Base-by-base conservation (phyloP, 1,139 yeast species). In the Suhomyces guaymorum region DNA sequence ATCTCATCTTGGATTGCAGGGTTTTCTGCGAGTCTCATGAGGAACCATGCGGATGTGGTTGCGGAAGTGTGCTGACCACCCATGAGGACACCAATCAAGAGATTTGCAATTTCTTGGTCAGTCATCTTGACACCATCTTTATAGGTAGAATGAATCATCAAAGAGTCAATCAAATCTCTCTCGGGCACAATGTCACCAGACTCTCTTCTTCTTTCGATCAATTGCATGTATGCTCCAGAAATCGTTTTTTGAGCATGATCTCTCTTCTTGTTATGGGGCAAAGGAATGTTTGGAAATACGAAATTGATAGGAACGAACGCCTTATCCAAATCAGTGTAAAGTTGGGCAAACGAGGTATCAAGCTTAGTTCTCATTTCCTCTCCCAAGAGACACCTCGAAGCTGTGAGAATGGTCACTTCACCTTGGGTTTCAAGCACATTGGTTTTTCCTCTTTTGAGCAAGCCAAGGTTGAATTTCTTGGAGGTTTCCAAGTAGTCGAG, bases 21-120 rank as follows among this genome's bases (percentile, higher is more conserved):
- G 47, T 78, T 71, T 54, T 83, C 92, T 45, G 89, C 97, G 44
- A 92, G 73, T 57, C 92, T 97, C 46, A 92, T 74, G 55, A 92
- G 68, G 52, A 81, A 80, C 98, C 98, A 92, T 14, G 97, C 83
- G 26, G 96, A 86, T 12, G 98, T 92, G 14, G 97, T 78, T 26
- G 97, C 94, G 47, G 96, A 85, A 19, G 98, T 92, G 62, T 92
- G 98, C 69, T 92, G 98, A 43, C 98, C 98, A 51, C 98, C 98
- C 98, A 92, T 92, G 42, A 92, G 74, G 33, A 92, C 82, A 55
- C 97, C 98, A 60, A 92, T 92, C 59, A 89, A 73, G 57, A 92
- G 71, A 62, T 90, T 85, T 25, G 97, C 95, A 57, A 92, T 87
- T 66, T 92, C 96, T 58, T 82, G 82, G 60, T 92, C 98, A 17